Evolutionary conservation across 768 basidiomycete species (phyloP), one percentile per base, ranked within the genome.

Genomic region (Rhodocollybia butyracea): DNA sequence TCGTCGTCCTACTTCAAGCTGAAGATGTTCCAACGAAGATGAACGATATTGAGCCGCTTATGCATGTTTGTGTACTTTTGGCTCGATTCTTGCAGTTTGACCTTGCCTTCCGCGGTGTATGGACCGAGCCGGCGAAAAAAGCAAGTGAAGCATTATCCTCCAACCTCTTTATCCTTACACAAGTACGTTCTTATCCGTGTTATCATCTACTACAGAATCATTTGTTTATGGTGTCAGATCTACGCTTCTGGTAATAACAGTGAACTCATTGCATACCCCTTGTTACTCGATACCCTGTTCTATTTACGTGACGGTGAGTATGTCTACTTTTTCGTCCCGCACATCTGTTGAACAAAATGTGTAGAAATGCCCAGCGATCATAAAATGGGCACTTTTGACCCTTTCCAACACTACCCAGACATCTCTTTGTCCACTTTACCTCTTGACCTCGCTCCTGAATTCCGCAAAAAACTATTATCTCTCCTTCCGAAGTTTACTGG

Each of bases 281-380:
- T 91, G 40, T 69, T 91, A 30, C 67, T 90, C 22, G 90, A 93
- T 70, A 91, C 90, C 3, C 70, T 89, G 1, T 82, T 83, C 61
- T 88, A 85, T 63, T 68, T 89, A 7, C 74, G 88, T 29, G 91
- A 92, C 63, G 90, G 90, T 89, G 61, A 55, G 78, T 17, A 58
- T 26, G 12, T 8, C 17, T 63, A 30, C 27, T 30, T 19, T 38
- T 7, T 46, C 22, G 22, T 42, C 30, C 47, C 21, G 60, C 30
- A 31, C 0, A 54, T 38, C 26, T 19, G 34, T 36, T 21, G 22
- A 4, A 5, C n/a, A 19, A 21, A 11, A 24, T 42, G 21, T 21
- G 6, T 61, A 91, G 89, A 91, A 64, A 76, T 87, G 41, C 82
- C 85, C 5, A 63, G 68, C 10, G 86, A 89, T 57, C 64, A 72